Percentiles rank a stretch among this genome's conserved stretches.
These are phyloP conservation scores for Comarum palustre DNA, from an alignment of 306 rosid species.

Conservation along the genomic window DNA sequence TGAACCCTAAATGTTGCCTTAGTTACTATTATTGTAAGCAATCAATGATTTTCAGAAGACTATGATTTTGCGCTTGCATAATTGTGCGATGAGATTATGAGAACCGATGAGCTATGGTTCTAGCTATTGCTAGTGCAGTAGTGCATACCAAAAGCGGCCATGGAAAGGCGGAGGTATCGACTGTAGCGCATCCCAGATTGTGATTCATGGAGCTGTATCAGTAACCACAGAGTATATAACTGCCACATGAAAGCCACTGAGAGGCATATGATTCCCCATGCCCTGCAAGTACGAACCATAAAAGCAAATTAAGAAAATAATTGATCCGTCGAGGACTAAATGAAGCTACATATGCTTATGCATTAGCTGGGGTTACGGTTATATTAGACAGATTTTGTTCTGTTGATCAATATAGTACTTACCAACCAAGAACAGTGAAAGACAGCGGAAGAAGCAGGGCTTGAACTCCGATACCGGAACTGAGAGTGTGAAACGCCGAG, in stretches of 20 bases:
- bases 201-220: constrained; percentile 69
- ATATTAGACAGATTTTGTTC: too few relatives aligned
- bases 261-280: constrained; percentile 54
- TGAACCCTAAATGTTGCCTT: not conserved
- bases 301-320: not conserved
- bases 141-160: constrained; percentile 59
- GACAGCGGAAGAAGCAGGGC: constrained; percentile 73
- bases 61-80: not conserved
- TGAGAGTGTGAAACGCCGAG: constrained; percentile 63
- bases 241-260: constrained; percentile 58
- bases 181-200: constrained; percentile 61
- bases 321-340: not conserved
- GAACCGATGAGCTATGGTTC: not conserved
- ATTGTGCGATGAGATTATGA: not conserved
- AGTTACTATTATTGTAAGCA: not conserved
- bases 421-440: constrained; percentile 60
- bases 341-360: not conserved
- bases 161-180: constrained; percentile 68
- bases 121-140: not conserved
- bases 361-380: not conserved
- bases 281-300: constrained; percentile 35
- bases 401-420: too few relatives aligned
- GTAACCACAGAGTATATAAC: constrained; percentile 67
- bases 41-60: not conserved
- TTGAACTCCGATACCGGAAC: constrained; percentile 65